Conservation (phyloP, 345 rosid genomes). For the Eutrema japonicum region DNA sequence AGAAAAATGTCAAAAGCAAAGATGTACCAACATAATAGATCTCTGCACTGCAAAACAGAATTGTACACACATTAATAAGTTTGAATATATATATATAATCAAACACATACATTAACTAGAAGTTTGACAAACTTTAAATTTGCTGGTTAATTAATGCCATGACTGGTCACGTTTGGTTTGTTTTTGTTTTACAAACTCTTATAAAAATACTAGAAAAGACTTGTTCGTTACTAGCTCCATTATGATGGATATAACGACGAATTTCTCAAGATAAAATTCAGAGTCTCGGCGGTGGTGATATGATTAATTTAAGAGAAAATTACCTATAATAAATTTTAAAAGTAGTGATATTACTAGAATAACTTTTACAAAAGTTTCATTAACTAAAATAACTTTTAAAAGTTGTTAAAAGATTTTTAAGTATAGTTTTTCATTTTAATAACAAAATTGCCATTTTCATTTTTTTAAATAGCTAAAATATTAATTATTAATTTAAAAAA, state of each 20-base stretch:
- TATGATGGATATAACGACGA: neutral
- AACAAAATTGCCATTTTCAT: no score
- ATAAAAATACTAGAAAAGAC: slow-evolving; percentile 1
- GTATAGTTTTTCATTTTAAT: no score
- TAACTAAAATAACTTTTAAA: no score
- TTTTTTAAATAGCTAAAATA: no score
- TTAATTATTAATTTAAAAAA: no score
- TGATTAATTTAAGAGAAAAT: neutral
- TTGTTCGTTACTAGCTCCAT: slow-evolving; percentile 2
- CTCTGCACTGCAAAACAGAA: neutral
- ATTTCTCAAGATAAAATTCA: neutral
- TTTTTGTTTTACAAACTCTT: neutral
- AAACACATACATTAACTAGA: slow-evolving; percentile 9
- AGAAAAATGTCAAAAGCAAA: slow-evolving; percentile 23
- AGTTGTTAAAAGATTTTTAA: no score
- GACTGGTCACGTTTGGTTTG: slow-evolving; percentile 34
- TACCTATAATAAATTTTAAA: no score
- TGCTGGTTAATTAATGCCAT: slow-evolving; percentile 16
- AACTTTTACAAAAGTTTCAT: no score
- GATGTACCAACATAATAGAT: slow-evolving; percentile 2
- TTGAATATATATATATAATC: neutral
- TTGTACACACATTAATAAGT: neutral
- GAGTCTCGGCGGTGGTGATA: neutral
- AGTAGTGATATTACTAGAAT: no score
- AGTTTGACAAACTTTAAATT: neutral